phyloP scores from a whole-genome alignment of 1,139 yeast species.

The Debaryomyces psychrophilus region DNA sequence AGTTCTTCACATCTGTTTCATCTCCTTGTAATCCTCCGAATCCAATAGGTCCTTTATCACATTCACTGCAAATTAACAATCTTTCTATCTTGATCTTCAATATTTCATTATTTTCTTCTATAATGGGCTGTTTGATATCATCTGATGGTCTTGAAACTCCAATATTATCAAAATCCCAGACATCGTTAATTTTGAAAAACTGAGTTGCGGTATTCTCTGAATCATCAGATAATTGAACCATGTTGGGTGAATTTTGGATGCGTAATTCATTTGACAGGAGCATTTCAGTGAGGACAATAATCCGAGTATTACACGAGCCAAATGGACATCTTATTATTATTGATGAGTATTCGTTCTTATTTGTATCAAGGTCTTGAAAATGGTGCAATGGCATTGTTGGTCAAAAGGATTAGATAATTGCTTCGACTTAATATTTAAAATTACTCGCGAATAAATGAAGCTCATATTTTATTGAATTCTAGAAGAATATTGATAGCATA shows the following conservation, averaged over 20 bases:
- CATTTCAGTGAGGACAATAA: constrained; percentile 31
- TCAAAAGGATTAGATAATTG: background rate
- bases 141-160: constrained; percentile 64
- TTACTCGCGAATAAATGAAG: background rate
- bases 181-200: constrained; percentile 53
- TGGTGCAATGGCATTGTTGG: constrained; percentile 7
- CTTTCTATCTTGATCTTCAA: constrained; percentile 44
- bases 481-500: background rate
- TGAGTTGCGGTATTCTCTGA: constrained; percentile 12
- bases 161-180: constrained; percentile 78
- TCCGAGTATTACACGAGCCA: constrained; percentile 36
- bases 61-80: constrained; percentile 67
- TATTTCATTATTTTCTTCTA: constrained; percentile 19
- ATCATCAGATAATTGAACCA: constrained; percentile 24
- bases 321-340: constrained; percentile 41
- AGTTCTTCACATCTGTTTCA: constrained; percentile 36
- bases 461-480: background rate
- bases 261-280: constrained; percentile 16
- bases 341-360: background rate
- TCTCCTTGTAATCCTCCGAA: constrained; percentile 53
- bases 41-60: constrained; percentile 77
- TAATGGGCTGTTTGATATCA: constrained; percentile 22
- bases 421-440: background rate
- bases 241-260: constrained; percentile 34
- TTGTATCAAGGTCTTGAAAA: background rate